Evolutionary conservation across 495 filamentous ascomycete species (phyloP).

Genomic region (Parathielavia appendiculata): DNA sequence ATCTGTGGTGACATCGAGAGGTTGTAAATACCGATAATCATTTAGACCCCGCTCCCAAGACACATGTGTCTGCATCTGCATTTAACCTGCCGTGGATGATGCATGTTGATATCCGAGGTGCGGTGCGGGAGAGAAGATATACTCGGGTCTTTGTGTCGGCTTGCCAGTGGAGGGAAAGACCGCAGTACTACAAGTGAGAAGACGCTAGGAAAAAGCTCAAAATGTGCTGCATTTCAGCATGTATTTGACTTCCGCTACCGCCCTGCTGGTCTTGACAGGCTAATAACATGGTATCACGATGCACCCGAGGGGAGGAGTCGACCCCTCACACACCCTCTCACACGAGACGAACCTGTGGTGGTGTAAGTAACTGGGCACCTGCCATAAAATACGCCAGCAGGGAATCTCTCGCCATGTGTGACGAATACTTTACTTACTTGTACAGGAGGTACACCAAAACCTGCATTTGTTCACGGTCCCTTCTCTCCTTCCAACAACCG

Average conservation of each 20-base stretch:
- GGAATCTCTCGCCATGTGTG: neutral
- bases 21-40: neutral
- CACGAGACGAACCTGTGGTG: constrained; percentile 3
- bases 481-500: neutral
- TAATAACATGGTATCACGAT: no score
- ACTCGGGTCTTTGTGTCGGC: neutral
- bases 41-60: constrained; percentile 9
- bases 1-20: no score
- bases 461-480: neutral
- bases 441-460: neutral
- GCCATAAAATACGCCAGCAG: constrained; percentile 5
- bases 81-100: constrained; percentile 1
- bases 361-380: neutral
- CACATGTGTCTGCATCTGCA: constrained; percentile 3
- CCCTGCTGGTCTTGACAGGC: no score
- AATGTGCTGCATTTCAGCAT: no score
- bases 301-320: no score
- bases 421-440: neutral
- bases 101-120: neutral
- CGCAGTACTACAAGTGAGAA: no score
- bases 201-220: no score
- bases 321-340: neutral
- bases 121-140: constrained; percentile 4
- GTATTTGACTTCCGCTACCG: no score
- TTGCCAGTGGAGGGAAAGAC: neutral